phyloP scores from a whole-genome alignment of 768 basidiomycete genomes.

The Leccinum sublutescens region DNA sequence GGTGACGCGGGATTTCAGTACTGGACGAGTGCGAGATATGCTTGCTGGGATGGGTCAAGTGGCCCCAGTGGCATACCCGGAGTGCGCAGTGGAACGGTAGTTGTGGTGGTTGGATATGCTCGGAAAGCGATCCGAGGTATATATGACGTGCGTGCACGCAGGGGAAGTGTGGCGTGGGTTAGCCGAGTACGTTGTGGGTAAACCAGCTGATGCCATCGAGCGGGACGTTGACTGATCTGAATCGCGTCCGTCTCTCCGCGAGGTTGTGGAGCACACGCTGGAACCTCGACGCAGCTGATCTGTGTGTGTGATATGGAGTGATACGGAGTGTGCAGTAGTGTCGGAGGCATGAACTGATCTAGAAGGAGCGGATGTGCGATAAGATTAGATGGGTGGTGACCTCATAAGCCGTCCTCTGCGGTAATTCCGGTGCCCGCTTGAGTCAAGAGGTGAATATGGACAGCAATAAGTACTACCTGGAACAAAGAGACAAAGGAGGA shows the following conservation, averaged over 20 bases:
- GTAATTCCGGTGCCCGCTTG: not conserved
- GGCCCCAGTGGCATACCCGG: slow-evolving; percentile 22
- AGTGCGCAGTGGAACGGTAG: slow-evolving; percentile 6
- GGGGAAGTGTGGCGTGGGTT: slow-evolving; percentile 22
- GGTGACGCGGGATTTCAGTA: slow-evolving; percentile 44
- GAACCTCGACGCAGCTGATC: slow-evolving; percentile 27
- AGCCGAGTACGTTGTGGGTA: slow-evolving; percentile 30
- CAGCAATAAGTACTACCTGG: not conserved
- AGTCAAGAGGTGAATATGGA: not conserved
- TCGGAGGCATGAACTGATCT: slow-evolving; percentile 17
- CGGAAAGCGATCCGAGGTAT: slow-evolving; percentile 21
- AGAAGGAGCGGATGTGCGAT: slow-evolving; percentile 18
- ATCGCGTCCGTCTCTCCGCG: slow-evolving; percentile 17
- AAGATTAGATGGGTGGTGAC: slow-evolving; percentile 30
- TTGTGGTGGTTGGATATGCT: slow-evolving; percentile 1
- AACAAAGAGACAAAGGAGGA: slow-evolving; percentile 8
- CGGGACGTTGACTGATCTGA: slow-evolving; percentile 14
- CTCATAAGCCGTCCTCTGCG: slow-evolving; percentile 3
- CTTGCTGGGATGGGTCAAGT: slow-evolving; percentile 22
- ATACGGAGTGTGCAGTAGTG: slow-evolving; percentile 3
- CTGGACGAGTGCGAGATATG: slow-evolving; percentile 22
- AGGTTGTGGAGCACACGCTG: slow-evolving; percentile 31
- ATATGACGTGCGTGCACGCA: slow-evolving; percentile 18
- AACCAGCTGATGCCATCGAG: slow-evolving; percentile 8
- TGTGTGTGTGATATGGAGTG: slow-evolving; percentile 20